These are phyloP conservation scores for Pichia gijzeniarum DNA, from an alignment of 805 yeast genomes.

Conservation along the genomic window DNA sequence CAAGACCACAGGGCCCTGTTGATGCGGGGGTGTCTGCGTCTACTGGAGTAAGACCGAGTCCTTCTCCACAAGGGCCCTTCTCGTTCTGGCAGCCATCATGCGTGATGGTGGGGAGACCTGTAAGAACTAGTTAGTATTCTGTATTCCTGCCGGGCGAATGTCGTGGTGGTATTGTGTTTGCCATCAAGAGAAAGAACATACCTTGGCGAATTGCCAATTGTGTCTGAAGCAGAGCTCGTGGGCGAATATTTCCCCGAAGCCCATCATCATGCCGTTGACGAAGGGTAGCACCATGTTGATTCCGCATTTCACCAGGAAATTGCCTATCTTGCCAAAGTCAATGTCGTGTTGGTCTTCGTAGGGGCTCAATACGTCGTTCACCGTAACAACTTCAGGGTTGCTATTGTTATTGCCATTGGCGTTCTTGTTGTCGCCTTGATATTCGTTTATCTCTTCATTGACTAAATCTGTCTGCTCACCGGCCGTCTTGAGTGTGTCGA, in stretches of 20 bases:
- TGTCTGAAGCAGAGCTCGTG: conserved; percentile 82
- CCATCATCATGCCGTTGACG: conserved; percentile 90
- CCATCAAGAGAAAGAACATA: background rate
- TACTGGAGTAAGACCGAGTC: no score
- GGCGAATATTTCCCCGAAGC: conserved; percentile 91
- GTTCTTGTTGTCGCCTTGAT: background rate
- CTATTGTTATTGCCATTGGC: background rate
- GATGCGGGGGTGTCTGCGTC: no score
- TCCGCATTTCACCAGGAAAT: conserved; percentile 42
- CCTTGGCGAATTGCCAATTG: conserved; percentile 71
- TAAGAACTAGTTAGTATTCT: no score
- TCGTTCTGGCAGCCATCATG: no score
- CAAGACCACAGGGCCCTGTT: no score
- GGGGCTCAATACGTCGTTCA: background rate
- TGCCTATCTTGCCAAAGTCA: conserved; percentile 1
- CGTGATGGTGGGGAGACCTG: no score
- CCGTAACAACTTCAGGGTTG: background rate
- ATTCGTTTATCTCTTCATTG: background rate
- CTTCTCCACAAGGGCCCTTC: no score
- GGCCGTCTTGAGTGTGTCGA: background rate
- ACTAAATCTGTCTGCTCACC: background rate
- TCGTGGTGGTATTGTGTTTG: no score
- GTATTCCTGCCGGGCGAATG: no score
- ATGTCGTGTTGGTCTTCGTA: background rate
- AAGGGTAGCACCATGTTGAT: conserved; percentile 81